Evolutionary conservation across 345 rosid genomes (phyloP).

Genomic region (Populus tremula): DNA sequence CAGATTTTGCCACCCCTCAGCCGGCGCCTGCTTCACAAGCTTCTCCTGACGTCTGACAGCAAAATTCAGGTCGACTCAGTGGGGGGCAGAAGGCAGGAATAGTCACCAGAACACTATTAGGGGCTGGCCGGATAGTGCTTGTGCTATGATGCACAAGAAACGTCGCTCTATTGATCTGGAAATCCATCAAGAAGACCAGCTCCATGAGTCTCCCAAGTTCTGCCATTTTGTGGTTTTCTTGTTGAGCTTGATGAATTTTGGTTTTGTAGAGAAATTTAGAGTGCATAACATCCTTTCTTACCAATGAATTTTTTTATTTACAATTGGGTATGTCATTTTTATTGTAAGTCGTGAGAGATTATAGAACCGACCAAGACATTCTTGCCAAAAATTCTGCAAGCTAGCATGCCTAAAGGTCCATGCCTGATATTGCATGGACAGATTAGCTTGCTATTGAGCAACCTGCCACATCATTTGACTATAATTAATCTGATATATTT

Average conservation of each 20-base stretch:
- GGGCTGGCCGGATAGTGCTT: background rate
- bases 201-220: background rate
- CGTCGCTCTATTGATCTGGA: background rate
- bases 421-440: no score
- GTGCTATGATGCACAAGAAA: conserved; percentile 8
- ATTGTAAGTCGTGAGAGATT: no score
- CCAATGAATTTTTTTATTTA: no score
- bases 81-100: conserved; percentile 17
- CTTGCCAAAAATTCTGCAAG: no score
- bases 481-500: no score
- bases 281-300: background rate
- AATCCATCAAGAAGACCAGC: background rate
- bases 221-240: no score
- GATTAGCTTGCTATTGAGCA: no score
- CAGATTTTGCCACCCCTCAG: background rate
- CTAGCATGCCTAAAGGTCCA: no score
- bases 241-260: background rate
- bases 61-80: background rate
- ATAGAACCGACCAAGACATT: no score
- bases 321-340: no score
- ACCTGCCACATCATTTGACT: no score
- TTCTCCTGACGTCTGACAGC: background rate
- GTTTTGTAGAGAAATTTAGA: background rate
- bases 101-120: background rate
- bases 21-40: background rate